Evolutionary conservation across 1,284 basidiomycete species (phyloP).

Genomic region (Tilletia walkeri): DNA sequence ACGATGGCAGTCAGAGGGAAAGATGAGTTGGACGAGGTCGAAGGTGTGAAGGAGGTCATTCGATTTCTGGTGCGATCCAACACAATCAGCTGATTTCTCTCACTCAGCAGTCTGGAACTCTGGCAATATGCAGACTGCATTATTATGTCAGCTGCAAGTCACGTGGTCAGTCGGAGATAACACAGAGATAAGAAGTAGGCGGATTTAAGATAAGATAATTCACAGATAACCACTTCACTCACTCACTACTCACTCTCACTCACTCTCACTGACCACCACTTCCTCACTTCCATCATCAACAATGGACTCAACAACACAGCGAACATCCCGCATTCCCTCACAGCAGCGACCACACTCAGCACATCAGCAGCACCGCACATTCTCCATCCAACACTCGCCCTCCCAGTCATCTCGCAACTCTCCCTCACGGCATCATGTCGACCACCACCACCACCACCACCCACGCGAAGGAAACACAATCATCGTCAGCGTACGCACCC

Average conservation of each 20-base stretch:
- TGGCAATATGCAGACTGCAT: no score
- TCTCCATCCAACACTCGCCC: no score
- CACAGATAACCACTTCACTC: neutral
- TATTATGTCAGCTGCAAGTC: no score
- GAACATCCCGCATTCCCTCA: no score
- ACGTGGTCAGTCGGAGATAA: no score
- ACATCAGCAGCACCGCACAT: neutral
- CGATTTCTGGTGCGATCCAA: no score
- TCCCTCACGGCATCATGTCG: no score
- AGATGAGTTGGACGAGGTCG: neutral
- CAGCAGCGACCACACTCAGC: neutral
- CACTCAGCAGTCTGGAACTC: no score
- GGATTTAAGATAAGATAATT: neutral
- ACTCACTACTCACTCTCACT: neutral
- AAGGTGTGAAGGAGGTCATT: neutral
- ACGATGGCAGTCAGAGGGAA: neutral
- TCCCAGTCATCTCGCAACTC: no score
- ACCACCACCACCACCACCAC: neutral
- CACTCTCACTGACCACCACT: neutral
- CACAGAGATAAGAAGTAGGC: no score
- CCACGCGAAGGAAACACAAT: neutral
- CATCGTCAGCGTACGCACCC: constrained; percentile 3
- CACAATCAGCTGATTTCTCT: no score
- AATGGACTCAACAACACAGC: no score
- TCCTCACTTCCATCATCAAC: neutral